Evolutionary conservation across 805 yeast species (phyloP).

Genomic region (Metschnikowia shivogae): DNA sequence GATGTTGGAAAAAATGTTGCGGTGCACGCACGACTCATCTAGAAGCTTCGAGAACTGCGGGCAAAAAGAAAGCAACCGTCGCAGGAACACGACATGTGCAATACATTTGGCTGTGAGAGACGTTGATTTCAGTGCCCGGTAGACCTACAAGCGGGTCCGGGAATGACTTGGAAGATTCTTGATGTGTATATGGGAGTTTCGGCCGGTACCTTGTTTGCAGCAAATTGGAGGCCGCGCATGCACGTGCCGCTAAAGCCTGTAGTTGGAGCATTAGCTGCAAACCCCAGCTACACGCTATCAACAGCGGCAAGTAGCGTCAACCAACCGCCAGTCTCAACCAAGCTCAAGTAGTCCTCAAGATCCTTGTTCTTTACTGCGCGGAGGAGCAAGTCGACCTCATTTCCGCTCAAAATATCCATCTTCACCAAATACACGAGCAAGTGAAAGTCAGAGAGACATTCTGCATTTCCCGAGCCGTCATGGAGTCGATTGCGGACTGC

Average conservation of each 20-base stretch:
- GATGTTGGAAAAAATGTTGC: conserved; percentile 6
- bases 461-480: conserved; percentile 27
- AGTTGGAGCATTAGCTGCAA: not conserved
- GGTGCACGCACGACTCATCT: conserved; percentile 23
- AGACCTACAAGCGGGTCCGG: too few relatives aligned
- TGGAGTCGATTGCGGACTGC: conserved; percentile 51
- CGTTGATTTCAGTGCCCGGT: too few relatives aligned
- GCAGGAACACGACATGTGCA: not conserved
- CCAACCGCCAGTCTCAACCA: conserved; percentile 74
- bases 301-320: conserved; percentile 61
- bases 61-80: not conserved
- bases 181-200: too few relatives aligned
- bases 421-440: conserved; percentile 55
- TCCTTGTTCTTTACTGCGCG: conserved; percentile 43
- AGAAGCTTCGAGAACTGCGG: conserved; percentile 22
- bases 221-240: too few relatives aligned
- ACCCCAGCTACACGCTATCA: conserved; percentile 22
- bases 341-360: conserved; percentile 43
- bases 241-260: too few relatives aligned
- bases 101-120: too few relatives aligned
- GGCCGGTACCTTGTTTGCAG: too few relatives aligned
- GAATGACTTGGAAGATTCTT: too few relatives aligned
- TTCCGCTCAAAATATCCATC: conserved; percentile 51
- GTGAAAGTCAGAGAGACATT: conserved; percentile 67
- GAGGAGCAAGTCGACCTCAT: conserved; percentile 50